Evolutionary conservation across 2,329 filamentous ascomycete species (phyloP).

Genomic region (Pseudogymnoascus sp.): DNA sequence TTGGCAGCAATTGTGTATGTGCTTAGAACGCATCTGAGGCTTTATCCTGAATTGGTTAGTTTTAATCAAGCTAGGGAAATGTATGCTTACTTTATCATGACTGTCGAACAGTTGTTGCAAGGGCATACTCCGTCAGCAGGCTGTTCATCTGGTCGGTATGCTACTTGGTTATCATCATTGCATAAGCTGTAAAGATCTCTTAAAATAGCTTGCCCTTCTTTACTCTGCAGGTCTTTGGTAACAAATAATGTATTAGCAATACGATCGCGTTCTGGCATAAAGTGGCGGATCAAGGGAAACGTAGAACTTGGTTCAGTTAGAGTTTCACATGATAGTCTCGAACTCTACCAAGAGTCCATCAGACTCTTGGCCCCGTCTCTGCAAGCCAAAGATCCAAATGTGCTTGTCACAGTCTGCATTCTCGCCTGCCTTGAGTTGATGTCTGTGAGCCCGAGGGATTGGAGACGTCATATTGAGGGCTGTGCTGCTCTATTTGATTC

Average conservation of each 20-base stretch:
- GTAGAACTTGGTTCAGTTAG: neutral
- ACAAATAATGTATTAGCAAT: neutral
- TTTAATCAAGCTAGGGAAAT: no score
- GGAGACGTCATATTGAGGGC: constrained; percentile 49
- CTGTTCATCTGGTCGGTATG: neutral
- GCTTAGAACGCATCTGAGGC: no score
- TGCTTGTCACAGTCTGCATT: constrained; percentile 41
- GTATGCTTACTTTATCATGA: neutral
- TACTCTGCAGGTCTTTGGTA: constrained; percentile 1
- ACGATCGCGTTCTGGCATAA: neutral
- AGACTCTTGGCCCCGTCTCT: constrained; percentile 36
- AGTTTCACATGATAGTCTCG: constrained; percentile 44
- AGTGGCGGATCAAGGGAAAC: constrained; percentile 9
- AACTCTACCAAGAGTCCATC: constrained; percentile 47
- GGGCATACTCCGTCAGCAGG: constrained; percentile 8
- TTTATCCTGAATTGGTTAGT: no score
- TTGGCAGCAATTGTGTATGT: no score
- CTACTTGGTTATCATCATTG: neutral
- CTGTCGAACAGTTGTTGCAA: neutral
- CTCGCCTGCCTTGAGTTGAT: constrained; percentile 43
- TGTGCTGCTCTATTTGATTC: constrained; percentile 47
- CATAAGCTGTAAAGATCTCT: neutral
- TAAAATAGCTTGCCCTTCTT: neutral
- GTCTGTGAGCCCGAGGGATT: constrained; percentile 42
- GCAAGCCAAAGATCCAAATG: constrained; percentile 37